Evolutionary conservation across 148 eudicot species (phyloP).

Genomic region (Camellia sinensis): DNA sequence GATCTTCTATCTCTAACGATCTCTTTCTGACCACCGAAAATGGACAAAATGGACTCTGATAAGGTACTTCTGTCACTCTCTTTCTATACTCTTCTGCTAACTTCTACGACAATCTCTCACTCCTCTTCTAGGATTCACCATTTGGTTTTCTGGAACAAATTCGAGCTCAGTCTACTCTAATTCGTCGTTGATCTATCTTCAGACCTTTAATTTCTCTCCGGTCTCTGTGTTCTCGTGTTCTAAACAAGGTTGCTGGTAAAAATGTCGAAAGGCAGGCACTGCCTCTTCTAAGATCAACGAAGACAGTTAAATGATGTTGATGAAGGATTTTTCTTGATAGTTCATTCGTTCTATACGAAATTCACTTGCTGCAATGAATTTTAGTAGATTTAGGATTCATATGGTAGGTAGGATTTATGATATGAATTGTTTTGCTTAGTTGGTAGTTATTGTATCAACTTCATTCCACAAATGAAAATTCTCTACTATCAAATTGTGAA

Average conservation of each 20-base stretch:
- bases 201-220: neutral
- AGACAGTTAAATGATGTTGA: too few relatives aligned
- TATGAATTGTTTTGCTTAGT: too few relatives aligned
- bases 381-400: too few relatives aligned
- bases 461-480: too few relatives aligned
- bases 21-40: conserved; percentile 27
- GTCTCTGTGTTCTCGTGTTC: neutral
- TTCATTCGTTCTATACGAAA: too few relatives aligned
- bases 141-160: conserved; percentile 5
- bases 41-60: conserved; percentile 33
- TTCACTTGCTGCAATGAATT: too few relatives aligned
- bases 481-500: too few relatives aligned
- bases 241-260: neutral
- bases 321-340: too few relatives aligned
- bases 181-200: conserved; percentile 25
- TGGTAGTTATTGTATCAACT: too few relatives aligned
- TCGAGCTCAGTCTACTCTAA: conserved; percentile 2
- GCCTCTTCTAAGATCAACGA: neutral
- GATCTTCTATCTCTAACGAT: too few relatives aligned
- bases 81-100: neutral
- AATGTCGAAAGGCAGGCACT: neutral
- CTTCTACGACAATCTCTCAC: neutral
- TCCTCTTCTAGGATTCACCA: neutral
- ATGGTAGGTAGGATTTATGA: too few relatives aligned
- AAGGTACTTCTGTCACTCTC: conserved; percentile 30